These are phyloP conservation scores for Alternaria triticina DNA, from an alignment of 2,329 filamentous ascomycete species.

Conservation along the genomic window DNA sequence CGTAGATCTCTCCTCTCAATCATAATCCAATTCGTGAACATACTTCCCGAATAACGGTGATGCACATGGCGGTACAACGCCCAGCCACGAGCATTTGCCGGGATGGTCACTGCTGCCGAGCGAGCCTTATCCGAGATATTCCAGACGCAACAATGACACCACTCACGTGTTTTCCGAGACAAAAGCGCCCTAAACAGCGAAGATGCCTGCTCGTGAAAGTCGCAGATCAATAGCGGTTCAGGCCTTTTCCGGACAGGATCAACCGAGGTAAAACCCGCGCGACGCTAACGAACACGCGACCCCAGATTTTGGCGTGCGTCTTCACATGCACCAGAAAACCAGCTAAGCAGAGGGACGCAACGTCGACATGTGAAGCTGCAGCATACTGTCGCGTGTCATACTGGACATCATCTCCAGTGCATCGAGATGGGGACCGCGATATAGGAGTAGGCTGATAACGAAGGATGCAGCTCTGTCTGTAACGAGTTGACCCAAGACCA, in stretches of 20 bases:
- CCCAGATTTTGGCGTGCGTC: constrained; percentile 21
- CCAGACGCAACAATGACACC: constrained; percentile 2
- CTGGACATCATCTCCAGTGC: background rate
- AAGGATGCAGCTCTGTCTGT: constrained; percentile 1
- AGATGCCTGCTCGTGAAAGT: constrained; percentile 6
- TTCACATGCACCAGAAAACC: constrained; percentile 38
- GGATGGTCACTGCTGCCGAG: background rate
- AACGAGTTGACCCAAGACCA: constrained; percentile 27
- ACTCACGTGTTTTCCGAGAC: constrained; percentile 5
- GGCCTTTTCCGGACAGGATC: constrained; percentile 17
- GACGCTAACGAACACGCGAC: constrained; percentile 13
- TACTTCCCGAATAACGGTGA: background rate
- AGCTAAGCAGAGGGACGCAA: constrained; percentile 10
- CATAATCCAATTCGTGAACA: background rate
- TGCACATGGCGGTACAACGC: background rate
- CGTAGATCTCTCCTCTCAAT: background rate
- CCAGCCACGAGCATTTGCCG: background rate
- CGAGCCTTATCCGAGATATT: constrained; percentile 1
- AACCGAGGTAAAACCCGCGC: constrained; percentile 19
- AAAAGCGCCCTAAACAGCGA: background rate
- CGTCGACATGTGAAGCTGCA: constrained; percentile 40
- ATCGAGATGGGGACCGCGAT: background rate
- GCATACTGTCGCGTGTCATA: constrained; percentile 27
- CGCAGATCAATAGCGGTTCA: constrained; percentile 12
- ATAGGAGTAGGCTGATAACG: background rate